These are phyloP conservation scores for Camillea tinctor DNA, from an alignment of 2,329 filamentous ascomycete genomes.

Conservation along the genomic window DNA sequence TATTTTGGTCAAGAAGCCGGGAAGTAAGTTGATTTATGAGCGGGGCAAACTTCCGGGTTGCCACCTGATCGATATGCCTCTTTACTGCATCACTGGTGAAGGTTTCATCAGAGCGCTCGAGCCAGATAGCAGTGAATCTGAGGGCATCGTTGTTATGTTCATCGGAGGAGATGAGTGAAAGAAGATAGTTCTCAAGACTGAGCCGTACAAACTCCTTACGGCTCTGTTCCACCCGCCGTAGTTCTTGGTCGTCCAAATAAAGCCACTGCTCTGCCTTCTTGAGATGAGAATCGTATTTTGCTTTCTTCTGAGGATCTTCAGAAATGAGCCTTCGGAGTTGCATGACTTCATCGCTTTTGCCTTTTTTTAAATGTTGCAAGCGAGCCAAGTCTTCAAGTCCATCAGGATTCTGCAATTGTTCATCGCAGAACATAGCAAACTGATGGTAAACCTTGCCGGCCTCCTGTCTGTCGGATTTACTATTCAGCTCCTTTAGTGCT, in stretches of 20 bases:
- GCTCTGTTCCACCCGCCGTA: conserved; percentile 72
- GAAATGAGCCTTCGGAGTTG: conserved; percentile 65
- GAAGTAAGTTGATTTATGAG: conserved; percentile 97
- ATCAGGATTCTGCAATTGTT: conserved; percentile 85
- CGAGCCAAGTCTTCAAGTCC: conserved; percentile 80
- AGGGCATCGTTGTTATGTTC: conserved; percentile 86
- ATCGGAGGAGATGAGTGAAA: conserved; percentile 81
- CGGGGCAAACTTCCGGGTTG: conserved; percentile 86
- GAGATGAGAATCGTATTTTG: conserved; percentile 59
- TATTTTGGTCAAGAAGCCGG: conserved; percentile 70
- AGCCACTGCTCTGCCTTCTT: conserved; percentile 83
- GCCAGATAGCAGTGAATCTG: conserved; percentile 91
- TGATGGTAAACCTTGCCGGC: conserved; percentile 90
- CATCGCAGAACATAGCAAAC: conserved; percentile 92
- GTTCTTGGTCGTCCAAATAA: conserved; percentile 84
- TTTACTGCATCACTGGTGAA: conserved; percentile 75
- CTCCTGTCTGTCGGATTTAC: conserved; percentile 64
- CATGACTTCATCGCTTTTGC: conserved; percentile 76
- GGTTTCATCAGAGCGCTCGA: conserved; percentile 77
- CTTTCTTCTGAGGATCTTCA: conserved; percentile 51
- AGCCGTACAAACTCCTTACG: conserved; percentile 82
- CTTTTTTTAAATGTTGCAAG: conserved; percentile 73
- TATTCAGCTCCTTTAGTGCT: conserved; percentile 77
- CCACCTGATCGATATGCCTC: conserved; percentile 68
- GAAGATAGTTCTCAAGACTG: conserved; percentile 89